phyloP scores from a whole-genome alignment of 2,329 filamentous ascomycete species.

The Fusarium piperis region DNA sequence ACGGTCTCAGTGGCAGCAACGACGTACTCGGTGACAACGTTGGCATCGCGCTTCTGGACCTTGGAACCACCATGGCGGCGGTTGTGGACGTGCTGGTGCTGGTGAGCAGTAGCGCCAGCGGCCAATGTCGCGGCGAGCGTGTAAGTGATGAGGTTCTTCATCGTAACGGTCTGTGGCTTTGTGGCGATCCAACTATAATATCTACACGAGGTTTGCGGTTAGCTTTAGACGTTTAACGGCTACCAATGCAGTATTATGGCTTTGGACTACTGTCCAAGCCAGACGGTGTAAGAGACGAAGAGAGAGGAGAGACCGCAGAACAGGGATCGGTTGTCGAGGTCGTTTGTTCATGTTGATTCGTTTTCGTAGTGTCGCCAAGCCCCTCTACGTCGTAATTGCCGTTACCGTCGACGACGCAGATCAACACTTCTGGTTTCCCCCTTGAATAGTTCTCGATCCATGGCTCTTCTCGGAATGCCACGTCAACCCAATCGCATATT shows the following conservation, averaged over 20 bases:
- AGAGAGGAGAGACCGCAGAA: not conserved
- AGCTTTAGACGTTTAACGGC: conserved; percentile 21
- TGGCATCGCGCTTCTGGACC: conserved; percentile 58
- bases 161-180: conserved; percentile 44
- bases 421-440: not conserved
- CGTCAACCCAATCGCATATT: not conserved
- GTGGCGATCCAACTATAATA: conserved; percentile 19
- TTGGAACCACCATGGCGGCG: conserved; percentile 61
- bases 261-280: not conserved
- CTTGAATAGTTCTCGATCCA: not conserved
- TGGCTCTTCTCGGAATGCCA: not conserved
- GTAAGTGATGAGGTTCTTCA: conserved; percentile 62
- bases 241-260: not conserved
- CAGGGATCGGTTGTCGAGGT: not conserved
- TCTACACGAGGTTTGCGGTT: conserved; percentile 27
- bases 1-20: conserved; percentile 71
- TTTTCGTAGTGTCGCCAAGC: not conserved
- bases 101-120: conserved; percentile 65
- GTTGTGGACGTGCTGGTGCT: conserved; percentile 68
- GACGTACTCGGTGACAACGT: conserved; percentile 62
- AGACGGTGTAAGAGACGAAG: not conserved
- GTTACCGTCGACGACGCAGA: not conserved
- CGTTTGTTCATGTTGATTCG: not conserved
- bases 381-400: not conserved
- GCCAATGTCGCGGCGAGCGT: conserved; percentile 64